Percentiles rank a stretch among this genome's conserved stretches.
phyloP scores from a whole-genome alignment of 169 alveolate species.

The Eimeria acervulina region DNA sequence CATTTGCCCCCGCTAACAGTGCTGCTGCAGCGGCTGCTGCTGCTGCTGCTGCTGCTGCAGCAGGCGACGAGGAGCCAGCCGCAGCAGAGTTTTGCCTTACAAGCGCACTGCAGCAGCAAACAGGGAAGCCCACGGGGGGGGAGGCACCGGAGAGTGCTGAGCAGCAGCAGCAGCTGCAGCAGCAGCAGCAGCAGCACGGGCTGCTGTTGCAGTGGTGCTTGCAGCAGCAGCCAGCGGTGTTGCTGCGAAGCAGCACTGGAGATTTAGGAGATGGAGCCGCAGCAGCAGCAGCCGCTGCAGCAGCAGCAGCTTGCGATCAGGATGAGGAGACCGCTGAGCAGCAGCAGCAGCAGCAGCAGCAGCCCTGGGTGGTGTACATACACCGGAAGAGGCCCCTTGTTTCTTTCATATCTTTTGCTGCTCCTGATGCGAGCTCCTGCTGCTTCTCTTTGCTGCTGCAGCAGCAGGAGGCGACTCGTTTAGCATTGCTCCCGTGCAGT shows the following conservation, averaged over 20 bases:
- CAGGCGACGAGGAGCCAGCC: conserved; percentile 18
- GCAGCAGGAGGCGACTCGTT: conserved; percentile 7
- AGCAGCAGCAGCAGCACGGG: conserved; percentile 70
- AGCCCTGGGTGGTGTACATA: conserved; percentile 59
- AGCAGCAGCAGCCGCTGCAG: conserved; percentile 47
- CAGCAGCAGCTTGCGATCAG: conserved; percentile 28
- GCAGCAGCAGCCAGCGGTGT: conserved; percentile 64
- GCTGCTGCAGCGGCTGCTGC: conserved; percentile 67
- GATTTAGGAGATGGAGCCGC: conserved; percentile 39
- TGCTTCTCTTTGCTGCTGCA: conserved; percentile 69
- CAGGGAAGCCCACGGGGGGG: background rate
- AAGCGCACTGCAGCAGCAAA: conserved; percentile 33
- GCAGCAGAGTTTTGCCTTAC: conserved; percentile 19
- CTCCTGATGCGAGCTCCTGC: background rate
- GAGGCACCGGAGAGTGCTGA: background rate
- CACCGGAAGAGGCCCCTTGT: conserved; percentile 24
- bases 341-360: conserved; percentile 73
- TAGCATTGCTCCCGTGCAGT: background rate
- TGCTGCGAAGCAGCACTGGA: conserved; percentile 40
- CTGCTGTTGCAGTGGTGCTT: conserved; percentile 68
- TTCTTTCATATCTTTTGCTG: background rate
- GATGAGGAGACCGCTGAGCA: conserved; percentile 16
- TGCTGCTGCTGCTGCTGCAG: conserved; percentile 57
- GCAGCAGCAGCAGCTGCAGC: conserved; percentile 38
- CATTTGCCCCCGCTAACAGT: background rate